Percentiles rank a stretch among this genome's conserved stretches.
These are phyloP conservation scores for Colletotrichum paranaense DNA, from an alignment of 2,329 filamentous ascomycete species.

Conservation along the genomic window DNA sequence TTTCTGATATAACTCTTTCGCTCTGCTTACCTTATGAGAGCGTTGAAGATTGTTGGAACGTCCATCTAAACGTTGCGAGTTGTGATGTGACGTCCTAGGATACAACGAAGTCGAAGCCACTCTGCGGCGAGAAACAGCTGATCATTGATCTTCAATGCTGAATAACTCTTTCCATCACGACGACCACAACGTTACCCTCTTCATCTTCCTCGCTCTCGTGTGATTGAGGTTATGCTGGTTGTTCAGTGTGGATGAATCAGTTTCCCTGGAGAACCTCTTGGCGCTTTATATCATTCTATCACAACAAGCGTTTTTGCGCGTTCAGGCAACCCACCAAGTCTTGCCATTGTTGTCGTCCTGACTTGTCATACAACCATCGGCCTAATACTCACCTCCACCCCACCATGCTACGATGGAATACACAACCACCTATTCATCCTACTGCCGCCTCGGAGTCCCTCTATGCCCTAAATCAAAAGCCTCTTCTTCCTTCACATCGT, in stretches of 20 bases:
- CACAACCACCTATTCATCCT: neutral
- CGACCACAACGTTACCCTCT: neutral
- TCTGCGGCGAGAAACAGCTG: neutral
- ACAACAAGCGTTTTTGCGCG: neutral
- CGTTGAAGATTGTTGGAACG: neutral
- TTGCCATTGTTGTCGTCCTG: neutral
- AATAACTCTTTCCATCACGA: neutral
- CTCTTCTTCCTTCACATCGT: neutral
- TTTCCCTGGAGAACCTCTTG: neutral
- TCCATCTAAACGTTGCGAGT: neutral
- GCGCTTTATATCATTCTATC: neutral
- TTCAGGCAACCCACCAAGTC: neutral
- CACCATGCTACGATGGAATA: neutral
- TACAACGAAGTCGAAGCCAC: neutral
- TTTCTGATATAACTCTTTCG: neutral
- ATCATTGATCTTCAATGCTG: neutral
- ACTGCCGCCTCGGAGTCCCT: neutral
- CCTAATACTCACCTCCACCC: neutral
- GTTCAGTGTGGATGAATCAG: neutral
- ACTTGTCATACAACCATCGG: neutral
- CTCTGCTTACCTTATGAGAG: neutral
- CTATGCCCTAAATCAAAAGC: neutral
- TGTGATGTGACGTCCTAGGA: neutral
- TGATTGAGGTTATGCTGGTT: neutral
- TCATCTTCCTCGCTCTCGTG: neutral